Evolutionary conservation across 2,329 filamentous ascomycete species (phyloP), one percentile per base, ranked within the genome.

Genomic region (Exserohilum rostratum): DNA sequence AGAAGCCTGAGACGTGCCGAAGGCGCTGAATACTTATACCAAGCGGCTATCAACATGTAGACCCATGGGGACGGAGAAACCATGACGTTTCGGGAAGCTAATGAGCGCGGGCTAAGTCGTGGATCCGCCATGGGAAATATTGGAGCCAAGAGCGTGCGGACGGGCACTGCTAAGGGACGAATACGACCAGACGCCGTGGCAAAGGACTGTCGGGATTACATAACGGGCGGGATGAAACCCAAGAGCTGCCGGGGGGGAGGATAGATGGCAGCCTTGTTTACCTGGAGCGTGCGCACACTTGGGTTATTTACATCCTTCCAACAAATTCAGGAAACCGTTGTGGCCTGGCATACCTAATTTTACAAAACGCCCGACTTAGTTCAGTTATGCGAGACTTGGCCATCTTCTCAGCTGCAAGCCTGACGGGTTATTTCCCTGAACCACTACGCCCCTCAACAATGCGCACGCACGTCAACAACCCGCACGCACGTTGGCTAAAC

Each of bases 21-120:
- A 44, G 39, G n/a, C 27, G 15, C 34, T 33, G 39, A 45, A 37
- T 39, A 38, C 51, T 53, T 49, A 49, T 44, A 38, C 29, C 37
- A 29, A 17, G 35, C 20, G 9, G 29, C 15, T 17, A 35, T 33
- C 27, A 35, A 27, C 39, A 50, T 34, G 31, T 22, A 12, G 30
- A 35, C 33, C 25, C 33, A 17, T n/a, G 38, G 38, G 27, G 37
- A 49, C 51, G 33, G 39, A 39, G 15, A 54, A 22, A 33, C 39
- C 22, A 50, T 30, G 46, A 44, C 33, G 51, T n/a, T 50, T 54
- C 39, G 30, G 51, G 51, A 17, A 54, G 43, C 51, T 50, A 54
- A 54, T 29, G 51, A 39, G 51, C 51, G 51, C 46, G 27, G 18
- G 46, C 51, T 50, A 50, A 20, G 50, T 42, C 44, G 35, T 29